Conservation (phyloP, 2,329 filamentous ascomycete species). For the Alternaria metachromatica region DNA sequence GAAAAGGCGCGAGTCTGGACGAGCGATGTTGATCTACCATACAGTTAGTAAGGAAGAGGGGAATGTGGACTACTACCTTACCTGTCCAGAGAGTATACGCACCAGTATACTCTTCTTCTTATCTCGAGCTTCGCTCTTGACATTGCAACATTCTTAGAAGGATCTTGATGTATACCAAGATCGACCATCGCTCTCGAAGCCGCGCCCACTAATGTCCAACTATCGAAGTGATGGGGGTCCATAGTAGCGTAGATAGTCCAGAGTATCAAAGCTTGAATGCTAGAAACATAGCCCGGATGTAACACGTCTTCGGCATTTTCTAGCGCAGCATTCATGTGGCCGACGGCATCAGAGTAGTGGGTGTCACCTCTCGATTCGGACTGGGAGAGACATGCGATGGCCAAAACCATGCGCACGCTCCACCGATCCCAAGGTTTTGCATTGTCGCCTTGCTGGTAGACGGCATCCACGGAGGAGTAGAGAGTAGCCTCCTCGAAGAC, state of each 20-base stretch:
- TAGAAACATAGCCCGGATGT: slow-evolving; percentile 80
- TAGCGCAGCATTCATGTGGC: slow-evolving; percentile 70
- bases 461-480: slow-evolving; percentile 77
- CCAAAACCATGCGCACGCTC: slow-evolving; percentile 87
- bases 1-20: slow-evolving; percentile 88
- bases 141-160: slow-evolving; percentile 71
- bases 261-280: slow-evolving; percentile 86
- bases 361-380: slow-evolving; percentile 72
- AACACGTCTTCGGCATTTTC: slow-evolving; percentile 82
- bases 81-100: slow-evolving; percentile 88
- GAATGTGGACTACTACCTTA: slow-evolving; percentile 42
- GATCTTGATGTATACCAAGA: slow-evolving; percentile 91
- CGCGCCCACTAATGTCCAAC: slow-evolving; percentile 92
- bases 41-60: background rate
- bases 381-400: slow-evolving; percentile 77
- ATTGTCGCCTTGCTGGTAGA: slow-evolving; percentile 74
- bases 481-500: slow-evolving; percentile 82
- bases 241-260: slow-evolving; percentile 89
- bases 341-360: slow-evolving; percentile 65
- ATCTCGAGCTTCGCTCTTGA: slow-evolving; percentile 76
- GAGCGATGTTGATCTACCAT: slow-evolving; percentile 78
- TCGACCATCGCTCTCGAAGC: slow-evolving; percentile 88
- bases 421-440: slow-evolving; percentile 76
- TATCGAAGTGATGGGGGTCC: slow-evolving; percentile 89
- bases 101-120: slow-evolving; percentile 85